phyloP scores from a whole-genome alignment of 129 eudicot species.

The Apium graveolens region DNA sequence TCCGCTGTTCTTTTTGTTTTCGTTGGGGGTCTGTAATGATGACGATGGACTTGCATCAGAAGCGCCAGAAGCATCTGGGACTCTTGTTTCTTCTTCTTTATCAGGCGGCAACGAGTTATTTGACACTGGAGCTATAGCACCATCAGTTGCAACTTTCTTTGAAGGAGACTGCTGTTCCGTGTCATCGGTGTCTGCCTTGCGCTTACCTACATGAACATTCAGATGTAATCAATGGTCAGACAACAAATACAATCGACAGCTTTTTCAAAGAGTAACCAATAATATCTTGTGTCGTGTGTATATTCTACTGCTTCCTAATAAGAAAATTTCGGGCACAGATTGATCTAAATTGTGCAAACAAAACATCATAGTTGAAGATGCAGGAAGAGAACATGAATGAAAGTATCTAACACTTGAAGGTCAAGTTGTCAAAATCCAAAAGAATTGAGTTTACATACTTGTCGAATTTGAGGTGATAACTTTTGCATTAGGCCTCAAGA shows the following conservation, averaged over 20 bases:
- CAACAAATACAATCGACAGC: conserved; percentile 1
- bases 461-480: conserved; percentile 30
- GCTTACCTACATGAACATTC: conserved; percentile 34
- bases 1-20: conserved; percentile 9
- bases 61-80: conserved; percentile 18
- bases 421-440: not conserved
- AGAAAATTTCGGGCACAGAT: not conserved
- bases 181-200: conserved; percentile 34
- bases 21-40: conserved; percentile 14
- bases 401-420: no score
- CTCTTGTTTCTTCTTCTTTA: conserved; percentile 17
- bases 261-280: not conserved
- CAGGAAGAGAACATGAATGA: not conserved
- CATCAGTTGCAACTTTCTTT: conserved; percentile 39
- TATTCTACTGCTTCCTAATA: not conserved
- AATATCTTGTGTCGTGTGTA: not conserved
- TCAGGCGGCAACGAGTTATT: conserved; percentile 19
- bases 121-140: conserved; percentile 28
- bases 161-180: conserved; percentile 38
- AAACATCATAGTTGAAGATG: not conserved
- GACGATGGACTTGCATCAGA: conserved; percentile 27
- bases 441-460: conserved; percentile 18
- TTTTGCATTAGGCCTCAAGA: conserved; percentile 27
- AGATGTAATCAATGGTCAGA: conserved; percentile 8
- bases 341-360: not conserved